A percentile compares a stretch with the other conserved stretches of the same genome.
These are phyloP conservation scores for Borealophlyctis nickersoniae DNA, from an alignment of 192 early-diverging fungal species.

Conservation along the genomic window DNA sequence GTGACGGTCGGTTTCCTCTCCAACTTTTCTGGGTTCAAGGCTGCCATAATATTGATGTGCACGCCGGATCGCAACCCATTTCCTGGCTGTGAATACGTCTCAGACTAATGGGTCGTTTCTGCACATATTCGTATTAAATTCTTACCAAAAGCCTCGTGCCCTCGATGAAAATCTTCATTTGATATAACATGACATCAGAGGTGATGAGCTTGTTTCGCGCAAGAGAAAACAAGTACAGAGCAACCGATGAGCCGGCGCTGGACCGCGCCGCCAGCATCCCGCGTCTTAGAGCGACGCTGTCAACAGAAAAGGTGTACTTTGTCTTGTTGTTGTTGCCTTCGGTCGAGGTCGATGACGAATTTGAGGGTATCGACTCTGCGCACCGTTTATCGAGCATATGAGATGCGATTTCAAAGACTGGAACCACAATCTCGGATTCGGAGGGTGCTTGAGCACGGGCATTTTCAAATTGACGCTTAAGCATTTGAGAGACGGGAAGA, in stretches of 20 bases:
- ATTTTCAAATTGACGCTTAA: slow-evolving; percentile 25
- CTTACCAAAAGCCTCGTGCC: slow-evolving; percentile 22
- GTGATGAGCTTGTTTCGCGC: slow-evolving; percentile 6
- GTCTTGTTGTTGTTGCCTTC: background rate
- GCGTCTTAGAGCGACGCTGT: slow-evolving; percentile 7
- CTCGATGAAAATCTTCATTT: slow-evolving; percentile 21
- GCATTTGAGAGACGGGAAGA: background rate
- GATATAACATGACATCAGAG: slow-evolving; percentile 17
- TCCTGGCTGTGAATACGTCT: slow-evolving; percentile 15
- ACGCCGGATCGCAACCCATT: slow-evolving; percentile 21
- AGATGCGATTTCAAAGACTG: slow-evolving; percentile 24
- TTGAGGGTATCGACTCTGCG: background rate
- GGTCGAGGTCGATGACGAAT: background rate
- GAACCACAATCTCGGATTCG: slow-evolving; percentile 18
- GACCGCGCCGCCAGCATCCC: slow-evolving; percentile 20
- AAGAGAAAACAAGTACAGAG: slow-evolving; percentile 18
- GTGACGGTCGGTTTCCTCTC: slow-evolving; percentile 3
- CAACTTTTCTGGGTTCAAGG: slow-evolving; percentile 18
- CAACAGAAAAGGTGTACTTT: slow-evolving; percentile 8
- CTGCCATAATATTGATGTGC: slow-evolving; percentile 23
- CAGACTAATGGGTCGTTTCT: background rate
- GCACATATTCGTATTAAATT: too few species aligned
- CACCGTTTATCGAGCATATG: slow-evolving; percentile 25
- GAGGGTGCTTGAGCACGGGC: slow-evolving; percentile 3
- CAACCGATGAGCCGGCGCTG: slow-evolving; percentile 16